Conservation (phyloP, 1,284 basidiomycete genomes). For the Sphaerobolus stellatus region DNA sequence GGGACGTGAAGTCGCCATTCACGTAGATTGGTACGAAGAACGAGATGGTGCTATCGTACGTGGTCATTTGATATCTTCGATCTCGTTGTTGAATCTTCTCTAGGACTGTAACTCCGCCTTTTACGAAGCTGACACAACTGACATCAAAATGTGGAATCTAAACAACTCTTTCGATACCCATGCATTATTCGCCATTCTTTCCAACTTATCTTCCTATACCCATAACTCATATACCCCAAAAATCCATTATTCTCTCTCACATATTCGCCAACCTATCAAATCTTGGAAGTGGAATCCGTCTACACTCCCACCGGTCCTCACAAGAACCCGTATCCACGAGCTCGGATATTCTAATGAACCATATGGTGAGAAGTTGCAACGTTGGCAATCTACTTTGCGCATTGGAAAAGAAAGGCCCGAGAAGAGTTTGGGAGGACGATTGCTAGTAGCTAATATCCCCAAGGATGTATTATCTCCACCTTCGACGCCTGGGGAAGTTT, state of each 20-base stretch:
- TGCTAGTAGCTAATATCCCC: not conserved
- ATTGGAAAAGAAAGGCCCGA: not conserved
- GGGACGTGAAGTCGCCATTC: conserved; percentile 7
- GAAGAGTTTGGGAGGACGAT: not conserved
- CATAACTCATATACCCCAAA: not conserved
- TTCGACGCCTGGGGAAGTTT: conserved; percentile 4
- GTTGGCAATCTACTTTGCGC: not conserved
- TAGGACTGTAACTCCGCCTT: conserved; percentile 9
- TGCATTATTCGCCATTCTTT: not conserved
- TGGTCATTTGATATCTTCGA: not conserved
- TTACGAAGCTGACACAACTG: conserved; percentile 1
- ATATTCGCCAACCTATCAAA: not conserved
- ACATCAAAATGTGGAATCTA: conserved; percentile 9
- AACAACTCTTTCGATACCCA: not conserved
- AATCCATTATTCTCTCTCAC: not conserved
- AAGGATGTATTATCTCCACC: conserved; percentile 8
- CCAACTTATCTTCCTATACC: not conserved
- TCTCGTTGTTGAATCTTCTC: not conserved
- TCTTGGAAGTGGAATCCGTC: conserved; percentile 7
- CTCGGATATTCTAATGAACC: not conserved
- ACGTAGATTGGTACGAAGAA: conserved; percentile 13
- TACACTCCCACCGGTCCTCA: not conserved
- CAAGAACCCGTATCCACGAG: not conserved
- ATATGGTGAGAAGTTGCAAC: not conserved
- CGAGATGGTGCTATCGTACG: conserved; percentile 5